Percentiles rank a stretch among this genome's conserved stretches.
Conservation (phyloP, 2,329 filamentous ascomycete genomes). For the Blumeriella jaapii region DNA sequence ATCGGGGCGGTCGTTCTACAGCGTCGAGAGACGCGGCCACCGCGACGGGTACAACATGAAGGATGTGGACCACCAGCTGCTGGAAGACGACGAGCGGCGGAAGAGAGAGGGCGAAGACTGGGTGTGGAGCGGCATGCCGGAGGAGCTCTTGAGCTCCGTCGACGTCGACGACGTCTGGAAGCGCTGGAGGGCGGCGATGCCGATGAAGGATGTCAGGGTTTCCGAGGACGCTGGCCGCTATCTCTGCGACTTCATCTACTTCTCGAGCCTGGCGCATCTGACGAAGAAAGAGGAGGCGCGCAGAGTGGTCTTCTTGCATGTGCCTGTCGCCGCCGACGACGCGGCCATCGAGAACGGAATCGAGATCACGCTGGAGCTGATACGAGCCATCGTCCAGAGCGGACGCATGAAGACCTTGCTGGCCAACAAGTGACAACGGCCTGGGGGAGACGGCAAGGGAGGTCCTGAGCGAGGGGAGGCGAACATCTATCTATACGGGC, state of each 20-base stretch:
- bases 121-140: conserved; percentile 43
- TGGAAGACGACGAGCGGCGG: conserved; percentile 35
- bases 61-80: conserved; percentile 56
- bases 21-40: conserved; percentile 58
- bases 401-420: conserved; percentile 15
- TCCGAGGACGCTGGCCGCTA: conserved; percentile 63
- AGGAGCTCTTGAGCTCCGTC: conserved; percentile 45
- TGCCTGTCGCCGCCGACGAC: conserved; percentile 48
- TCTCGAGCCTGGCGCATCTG: conserved; percentile 51
- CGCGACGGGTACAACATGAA: conserved; percentile 58
- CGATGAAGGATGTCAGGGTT: conserved; percentile 40
- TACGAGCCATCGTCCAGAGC: conserved; percentile 43
- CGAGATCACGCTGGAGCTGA: conserved; percentile 41
- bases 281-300: conserved; percentile 35
- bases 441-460: neutral
- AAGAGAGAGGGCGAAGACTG: conserved; percentile 33
- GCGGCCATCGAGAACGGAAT: conserved; percentile 36
- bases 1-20: conserved; percentile 50
- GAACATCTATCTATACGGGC: too few species aligned
- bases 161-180: conserved; percentile 43
- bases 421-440: neutral
- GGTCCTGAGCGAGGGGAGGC: neutral
- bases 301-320: conserved; percentile 60
- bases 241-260: conserved; percentile 72
- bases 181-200: conserved; percentile 41